Evolutionary conservation across 345 rosid genomes (phyloP), one percentile per base, ranked within the genome.

Genomic region (Excoecaria cochinchinensis): DNA sequence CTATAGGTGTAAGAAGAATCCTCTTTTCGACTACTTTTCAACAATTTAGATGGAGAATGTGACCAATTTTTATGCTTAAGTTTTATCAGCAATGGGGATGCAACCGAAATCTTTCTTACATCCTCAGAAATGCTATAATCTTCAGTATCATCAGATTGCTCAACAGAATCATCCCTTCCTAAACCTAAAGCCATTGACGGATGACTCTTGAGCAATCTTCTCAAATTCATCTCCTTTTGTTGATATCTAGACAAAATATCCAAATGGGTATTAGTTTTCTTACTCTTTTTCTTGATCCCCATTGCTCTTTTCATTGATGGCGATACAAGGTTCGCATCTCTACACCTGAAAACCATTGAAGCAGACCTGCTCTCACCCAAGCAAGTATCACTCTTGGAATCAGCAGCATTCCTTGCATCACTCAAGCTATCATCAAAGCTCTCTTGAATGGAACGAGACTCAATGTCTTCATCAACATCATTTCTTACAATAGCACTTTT

Each of bases 1-100:
- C 93, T 88, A 70, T 88, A 87, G 70, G 89, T 83, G 77, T 87
- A 91, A 25, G 97, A 91, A 44, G 94, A 88, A 79, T 89, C 96
- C 70, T 87, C 98, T 76, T 87, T 89, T 67, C 84, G 77, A 71
- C 80, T 78, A 40, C 62, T 70, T 75, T 82, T 91, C 82, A 92
- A 64, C 21, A 92, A 78, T 53, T 80, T 88, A 75, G 92, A 79
- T 0, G 94, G 84, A 24, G 98, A 81, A 76, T 80, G 85, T 7
- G 93, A 73, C 89, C 90, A 85, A 73, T 88, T 85, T 87, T 85
- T 89, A 15, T 81, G 90, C 81, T 86, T 92, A 61, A 79, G 84
- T 76, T 88, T 90, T 48, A 86, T 60, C 64, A 90, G 84, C 88
- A 91, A 76, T 8, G 97, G 95, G 61, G 97, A 90, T 4, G 90